phyloP scores from a whole-genome alignment of 2,329 filamentous ascomycete genomes.

The Arthrocladium fulminans region DNA sequence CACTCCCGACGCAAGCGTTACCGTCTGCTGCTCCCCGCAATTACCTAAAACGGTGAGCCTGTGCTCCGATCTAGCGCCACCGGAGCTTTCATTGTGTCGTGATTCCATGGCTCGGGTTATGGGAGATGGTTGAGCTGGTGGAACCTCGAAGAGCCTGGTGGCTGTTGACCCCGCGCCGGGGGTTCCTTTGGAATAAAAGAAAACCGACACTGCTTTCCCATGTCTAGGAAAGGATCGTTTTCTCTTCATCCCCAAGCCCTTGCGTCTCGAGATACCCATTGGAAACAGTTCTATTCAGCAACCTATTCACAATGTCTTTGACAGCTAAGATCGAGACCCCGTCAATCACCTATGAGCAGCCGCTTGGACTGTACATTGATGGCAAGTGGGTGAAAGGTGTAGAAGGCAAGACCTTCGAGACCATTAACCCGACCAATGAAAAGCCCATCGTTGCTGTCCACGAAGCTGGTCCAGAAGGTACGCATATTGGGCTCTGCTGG shows the following conservation, averaged over 20 bases:
- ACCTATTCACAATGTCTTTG: slow-evolving; percentile 30
- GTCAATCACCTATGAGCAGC: slow-evolving; percentile 34
- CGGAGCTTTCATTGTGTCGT: background rate
- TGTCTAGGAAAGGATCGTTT: slow-evolving; percentile 7
- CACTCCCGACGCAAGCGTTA: background rate
- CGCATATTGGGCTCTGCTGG: slow-evolving; percentile 34
- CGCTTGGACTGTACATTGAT: slow-evolving; percentile 46
- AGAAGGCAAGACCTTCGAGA: slow-evolving; percentile 84
- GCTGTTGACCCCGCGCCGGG: slow-evolving; percentile 17
- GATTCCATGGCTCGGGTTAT: slow-evolving; percentile 20
- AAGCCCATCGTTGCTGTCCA: slow-evolving; percentile 73
- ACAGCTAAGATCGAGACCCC: slow-evolving; percentile 33
- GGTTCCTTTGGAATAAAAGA: slow-evolving; percentile 19
- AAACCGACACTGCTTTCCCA: background rate
- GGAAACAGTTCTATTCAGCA: slow-evolving; percentile 5
- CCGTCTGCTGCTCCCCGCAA: slow-evolving; percentile 2
- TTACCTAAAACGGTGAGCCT: background rate
- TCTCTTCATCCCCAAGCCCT: slow-evolving; percentile 4
- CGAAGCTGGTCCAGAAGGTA: slow-evolving; percentile 82
- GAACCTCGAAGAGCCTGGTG: background rate
- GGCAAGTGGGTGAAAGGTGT: slow-evolving; percentile 78
- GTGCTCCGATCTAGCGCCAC: slow-evolving; percentile 5
- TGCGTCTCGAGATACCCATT: slow-evolving; percentile 1
- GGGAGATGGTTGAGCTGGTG: slow-evolving; percentile 14
- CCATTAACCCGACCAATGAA: slow-evolving; percentile 80